Conservation (phyloP, 805 yeast genomes). For the Candida sphagnicola region DNA sequence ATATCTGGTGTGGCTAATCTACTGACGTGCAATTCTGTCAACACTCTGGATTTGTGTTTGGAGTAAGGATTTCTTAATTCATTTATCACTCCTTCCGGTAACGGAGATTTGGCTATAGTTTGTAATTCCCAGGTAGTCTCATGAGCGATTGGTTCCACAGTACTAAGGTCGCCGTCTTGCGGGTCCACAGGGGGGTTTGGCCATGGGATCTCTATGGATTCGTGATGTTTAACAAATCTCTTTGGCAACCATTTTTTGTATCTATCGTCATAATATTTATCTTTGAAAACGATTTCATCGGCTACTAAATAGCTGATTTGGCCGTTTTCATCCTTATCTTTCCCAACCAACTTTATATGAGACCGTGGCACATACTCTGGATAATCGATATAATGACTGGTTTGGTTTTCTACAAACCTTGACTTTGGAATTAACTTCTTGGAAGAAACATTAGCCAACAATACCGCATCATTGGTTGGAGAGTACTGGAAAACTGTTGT, state of each 20-base stretch:
- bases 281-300: conserved; percentile 63
- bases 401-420: conserved; percentile 70
- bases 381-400: conserved; percentile 63
- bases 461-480: conserved; percentile 56
- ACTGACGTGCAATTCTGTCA: conserved; percentile 60
- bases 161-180: conserved; percentile 57
- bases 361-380: conserved; percentile 60
- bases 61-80: conserved; percentile 78
- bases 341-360: conserved; percentile 74
- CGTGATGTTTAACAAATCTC: conserved; percentile 70
- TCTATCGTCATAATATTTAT: conserved; percentile 68
- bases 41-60: conserved; percentile 50
- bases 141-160: conserved; percentile 52
- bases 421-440: conserved; percentile 65
- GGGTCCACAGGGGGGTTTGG: conserved; percentile 59
- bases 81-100: conserved; percentile 62
- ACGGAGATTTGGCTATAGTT: conserved; percentile 59
- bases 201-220: conserved; percentile 79
- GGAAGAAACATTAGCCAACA: conserved; percentile 66
- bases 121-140: conserved; percentile 75
- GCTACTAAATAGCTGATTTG: conserved; percentile 70
- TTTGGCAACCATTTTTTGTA: conserved; percentile 72
- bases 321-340: conserved; percentile 65
- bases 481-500: conserved; percentile 62
- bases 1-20: conserved; percentile 65